Evolutionary conservation across 31 red algal species (phyloP), one percentile per base, ranked within the genome.

Genomic region (Endocladia muricata): DNA sequence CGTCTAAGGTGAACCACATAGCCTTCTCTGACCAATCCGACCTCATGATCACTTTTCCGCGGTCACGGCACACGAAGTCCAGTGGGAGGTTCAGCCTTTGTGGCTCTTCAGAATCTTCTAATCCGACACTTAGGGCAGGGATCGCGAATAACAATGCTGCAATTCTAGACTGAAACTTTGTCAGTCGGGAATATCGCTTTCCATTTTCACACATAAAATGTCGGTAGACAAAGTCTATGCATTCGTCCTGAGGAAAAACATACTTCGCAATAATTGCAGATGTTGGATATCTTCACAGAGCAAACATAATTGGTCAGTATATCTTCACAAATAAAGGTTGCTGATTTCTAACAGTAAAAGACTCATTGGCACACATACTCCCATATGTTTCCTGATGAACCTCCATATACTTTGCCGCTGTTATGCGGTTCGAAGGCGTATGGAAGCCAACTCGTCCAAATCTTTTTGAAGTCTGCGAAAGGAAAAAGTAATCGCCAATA

Each of bases 41-140:
- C 55, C 75, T 25, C 85, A 89, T 89, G 56, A 89, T 48, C n/a
- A 89, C 76, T 41, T 89, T 89, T 41, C 85, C 85, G 8, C 85
- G 75, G 35, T 55, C 67, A 61, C 68, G 77, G 39, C 88, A 92
- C 5, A 68, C 15, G 37, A 79, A 92, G 29, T 73, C 68, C 6
- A 80, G 13, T 7, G 63, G 74, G 61, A 79, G 55, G 21, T 73
- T 48, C 30, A 74, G 28, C 3, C 1, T 64, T 6, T 58, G n/a
- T 8, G 42, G 33, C 39, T 37, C 29, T 17, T 59, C 62, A 21
- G 8, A 34, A 13, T 54, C 68, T 29, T 52, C 49, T 64, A 68
- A 7, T 39, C 37, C 51, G 37, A 17, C 28, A 60, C 40, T 59
- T 70, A 60, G 68, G 11, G 80, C 59, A 29, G 74, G 88, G 44